Percentiles rank a stretch among this genome's conserved stretches.
Conservation (phyloP, 2,329 filamentous ascomycete species). For the Aspergillus fumigatus region DNA sequence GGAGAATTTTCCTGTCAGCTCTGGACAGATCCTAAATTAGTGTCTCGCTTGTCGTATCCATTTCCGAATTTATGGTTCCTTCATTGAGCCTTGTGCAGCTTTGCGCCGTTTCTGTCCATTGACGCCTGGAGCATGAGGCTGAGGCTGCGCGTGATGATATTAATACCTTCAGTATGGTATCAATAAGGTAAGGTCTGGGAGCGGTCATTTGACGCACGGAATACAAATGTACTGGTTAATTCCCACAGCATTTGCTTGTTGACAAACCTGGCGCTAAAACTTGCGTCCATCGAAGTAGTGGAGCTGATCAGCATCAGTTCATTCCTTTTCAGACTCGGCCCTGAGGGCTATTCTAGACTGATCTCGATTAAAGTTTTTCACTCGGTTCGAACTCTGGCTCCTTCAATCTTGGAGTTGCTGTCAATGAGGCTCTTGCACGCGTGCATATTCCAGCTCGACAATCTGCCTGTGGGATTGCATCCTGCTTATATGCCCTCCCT, state of each 20-base stretch:
- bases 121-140: not conserved
- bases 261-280: no score
- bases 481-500: no score
- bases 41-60: not conserved
- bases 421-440: not conserved
- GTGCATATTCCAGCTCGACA: no score
- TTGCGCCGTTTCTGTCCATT: not conserved
- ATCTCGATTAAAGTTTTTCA: not conserved
- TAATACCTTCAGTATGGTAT: not conserved
- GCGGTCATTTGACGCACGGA: not conserved
- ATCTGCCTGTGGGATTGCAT: no score
- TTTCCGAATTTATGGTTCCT: not conserved
- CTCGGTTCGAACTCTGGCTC: no score
- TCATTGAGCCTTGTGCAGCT: not conserved
- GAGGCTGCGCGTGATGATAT: not conserved
- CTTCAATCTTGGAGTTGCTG: not conserved
- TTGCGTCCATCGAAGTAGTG: not conserved
- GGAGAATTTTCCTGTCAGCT: not conserved
- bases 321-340: no score
- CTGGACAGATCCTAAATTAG: not conserved
- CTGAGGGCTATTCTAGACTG: not conserved
- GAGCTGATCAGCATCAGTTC: not conserved
- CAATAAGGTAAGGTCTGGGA: not conserved
- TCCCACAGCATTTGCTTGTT: no score
- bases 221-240: not conserved